A percentile compares a stretch with the other conserved stretches of the same genome.
These are phyloP conservation scores for Blepharisma undulans DNA, from an alignment of 169 alveolate genomes.

Conservation along the genomic window DNA sequence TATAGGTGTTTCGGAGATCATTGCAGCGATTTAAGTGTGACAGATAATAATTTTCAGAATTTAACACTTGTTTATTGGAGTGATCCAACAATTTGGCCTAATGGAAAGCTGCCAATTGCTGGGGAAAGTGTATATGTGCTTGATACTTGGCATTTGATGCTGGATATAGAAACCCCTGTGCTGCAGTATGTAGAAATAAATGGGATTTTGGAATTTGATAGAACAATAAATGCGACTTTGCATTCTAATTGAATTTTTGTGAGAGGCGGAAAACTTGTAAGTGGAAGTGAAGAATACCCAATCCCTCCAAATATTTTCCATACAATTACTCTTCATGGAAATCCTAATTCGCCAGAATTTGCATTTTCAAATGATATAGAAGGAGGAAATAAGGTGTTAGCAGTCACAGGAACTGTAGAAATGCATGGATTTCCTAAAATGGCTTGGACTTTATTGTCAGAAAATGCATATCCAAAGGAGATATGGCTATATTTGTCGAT, in stretches of 20 bases:
- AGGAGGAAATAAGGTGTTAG: slow-evolving; percentile 26
- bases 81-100: slow-evolving; percentile 60
- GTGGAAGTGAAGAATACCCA: slow-evolving; percentile 41
- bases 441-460: background rate
- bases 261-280: slow-evolving; percentile 35
- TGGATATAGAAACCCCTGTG: slow-evolving; percentile 52
- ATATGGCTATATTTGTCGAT: background rate
- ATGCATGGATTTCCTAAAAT: slow-evolving; percentile 24
- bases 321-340: background rate
- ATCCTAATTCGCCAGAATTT: background rate
- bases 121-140: slow-evolving; percentile 19
- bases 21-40: background rate
- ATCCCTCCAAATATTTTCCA: background rate
- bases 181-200: slow-evolving; percentile 30
- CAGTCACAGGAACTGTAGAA: background rate
- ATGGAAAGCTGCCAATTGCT: slow-evolving; percentile 42
- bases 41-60: background rate
- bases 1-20: slow-evolving; percentile 5
- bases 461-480: slow-evolving; percentile 30
- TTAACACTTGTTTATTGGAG: slow-evolving; percentile 50
- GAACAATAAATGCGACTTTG: slow-evolving; percentile 3
- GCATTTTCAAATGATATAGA: background rate
- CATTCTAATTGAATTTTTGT: slow-evolving; percentile 39
- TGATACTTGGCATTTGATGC: slow-evolving; percentile 17
- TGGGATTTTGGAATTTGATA: slow-evolving; percentile 41